A percentile compares a stretch with the other conserved stretches of the same genome.
Conservation (phyloP, 768 basidiomycete species). For the Tremella fuciformis region DNA sequence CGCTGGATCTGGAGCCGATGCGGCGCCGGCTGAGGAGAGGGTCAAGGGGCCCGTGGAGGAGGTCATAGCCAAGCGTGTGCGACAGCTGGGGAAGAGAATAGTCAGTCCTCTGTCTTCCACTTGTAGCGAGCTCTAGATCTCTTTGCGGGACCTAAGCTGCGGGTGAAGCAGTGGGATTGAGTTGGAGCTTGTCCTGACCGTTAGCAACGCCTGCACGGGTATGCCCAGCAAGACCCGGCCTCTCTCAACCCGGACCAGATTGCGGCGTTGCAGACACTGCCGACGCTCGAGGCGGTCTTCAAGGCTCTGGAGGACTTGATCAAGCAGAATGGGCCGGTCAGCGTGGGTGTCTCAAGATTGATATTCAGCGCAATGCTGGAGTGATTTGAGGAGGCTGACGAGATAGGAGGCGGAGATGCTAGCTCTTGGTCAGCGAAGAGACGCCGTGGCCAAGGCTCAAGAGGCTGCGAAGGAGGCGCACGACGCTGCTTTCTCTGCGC, state of each 20-base stretch:
- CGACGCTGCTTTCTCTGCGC: neutral
- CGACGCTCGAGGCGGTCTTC: constrained; percentile 70
- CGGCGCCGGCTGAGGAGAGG: neutral
- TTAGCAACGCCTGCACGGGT: constrained; percentile 70
- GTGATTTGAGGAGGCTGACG: no score
- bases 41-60: constrained; percentile 65
- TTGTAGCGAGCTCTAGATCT: no score
- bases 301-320: constrained; percentile 61
- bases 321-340: neutral
- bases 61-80: constrained; percentile 73
- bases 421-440: no score
- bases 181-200: constrained; percentile 54
- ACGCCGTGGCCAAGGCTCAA: neutral
- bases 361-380: no score
- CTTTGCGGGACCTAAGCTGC: no score
- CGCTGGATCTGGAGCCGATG: constrained; percentile 1
- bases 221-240: constrained; percentile 65
- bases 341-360: no score
- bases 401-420: no score
- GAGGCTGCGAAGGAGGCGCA: constrained; percentile 5
- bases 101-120: constrained; percentile 54
- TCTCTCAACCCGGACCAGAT: constrained; percentile 87
- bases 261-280: constrained; percentile 66
- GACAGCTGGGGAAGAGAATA: constrained; percentile 77
- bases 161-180: neutral